Evolutionary conservation across 805 yeast species (phyloP), one percentile per base, ranked within the genome.

Genomic region (Hanseniaspora pseudoguilliermondii): DNA sequence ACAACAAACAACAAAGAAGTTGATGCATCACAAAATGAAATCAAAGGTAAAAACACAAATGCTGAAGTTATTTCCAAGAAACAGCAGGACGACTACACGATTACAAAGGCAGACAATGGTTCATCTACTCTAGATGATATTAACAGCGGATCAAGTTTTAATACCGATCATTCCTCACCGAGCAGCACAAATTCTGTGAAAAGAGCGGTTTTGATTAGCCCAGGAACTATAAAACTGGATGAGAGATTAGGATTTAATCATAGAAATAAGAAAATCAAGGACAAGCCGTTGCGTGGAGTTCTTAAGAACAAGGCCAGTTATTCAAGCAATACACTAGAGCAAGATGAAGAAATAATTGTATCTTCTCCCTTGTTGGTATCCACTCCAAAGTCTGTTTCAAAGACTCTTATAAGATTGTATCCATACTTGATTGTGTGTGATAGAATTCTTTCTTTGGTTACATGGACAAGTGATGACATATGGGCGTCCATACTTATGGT

Each of bases 331-430:
- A n/a, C 21, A 2, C 35, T 46, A 32, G 49, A 46, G 15, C 49
- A 46, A 46, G 56, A 53, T 25, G 56, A 39, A n/a, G 58, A 56
- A 5, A 56, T 56, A 7, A 56, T 56, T 18, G 55, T 49, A 58
- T 77, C 93, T 1, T 85, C 96, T 2, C 96, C 97, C 1, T 75
- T 93, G 60, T 75, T 88, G 40, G 80, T 88, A 1, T 81, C 88
- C 1, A 93, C 98, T 0, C 97, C 97, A 2, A 93, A 96, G 2
- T 80, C 89, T 0, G 87, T 91, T 15, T 83, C 95, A 34, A 85
- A 86, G 62, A 86, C 93, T 2, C 74, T 91, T 52, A 79, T 89
- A 41, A 76, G 81, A 58, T 80, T 95, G 10, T 90, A 91, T 66
- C 97, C 97, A 1, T 87, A 87, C 65, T 73, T 91, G 44, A 75